Conservation (phyloP, 2,329 filamentous ascomycete species). For the Claviceps sp. region DNA sequence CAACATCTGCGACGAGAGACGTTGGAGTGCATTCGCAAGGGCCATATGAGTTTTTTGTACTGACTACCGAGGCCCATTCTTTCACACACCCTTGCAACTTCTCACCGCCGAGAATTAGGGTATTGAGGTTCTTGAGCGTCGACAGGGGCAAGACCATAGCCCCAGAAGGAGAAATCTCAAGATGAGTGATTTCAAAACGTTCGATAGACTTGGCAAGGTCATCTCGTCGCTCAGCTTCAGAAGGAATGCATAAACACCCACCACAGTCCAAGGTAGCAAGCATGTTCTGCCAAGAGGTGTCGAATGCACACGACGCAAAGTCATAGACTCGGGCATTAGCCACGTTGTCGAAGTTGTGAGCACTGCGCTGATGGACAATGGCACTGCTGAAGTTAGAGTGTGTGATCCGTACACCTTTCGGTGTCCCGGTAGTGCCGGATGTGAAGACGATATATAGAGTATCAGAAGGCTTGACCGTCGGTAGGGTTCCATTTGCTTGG, state of each 20-base stretch:
- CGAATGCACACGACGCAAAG: constrained; percentile 13
- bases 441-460: constrained; percentile 32
- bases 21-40: constrained; percentile 3
- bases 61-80: constrained; percentile 1
- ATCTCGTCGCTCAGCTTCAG: constrained; percentile 3
- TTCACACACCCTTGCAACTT: not conserved
- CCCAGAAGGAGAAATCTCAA: constrained; percentile 1
- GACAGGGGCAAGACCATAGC: not conserved
- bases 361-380: constrained; percentile 4
- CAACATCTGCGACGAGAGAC: constrained; percentile 7
- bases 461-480: constrained; percentile 6
- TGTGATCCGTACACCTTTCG: constrained; percentile 33
- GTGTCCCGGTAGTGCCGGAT: constrained; percentile 32
- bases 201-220: constrained; percentile 1
- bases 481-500: not conserved
- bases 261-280: constrained; percentile 9
- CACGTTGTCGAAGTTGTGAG: constrained; percentile 5
- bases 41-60: constrained; percentile 3
- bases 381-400: constrained; percentile 9
- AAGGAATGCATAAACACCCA: constrained; percentile 11
- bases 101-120: constrained; percentile 4
- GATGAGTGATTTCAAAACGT: not conserved
- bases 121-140: not conserved
- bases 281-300: constrained; percentile 10
- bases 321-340: constrained; percentile 10